Base-by-base conservation (phyloP, 1,139 yeast genomes). In the Suhomyces wounanorum region DNA sequence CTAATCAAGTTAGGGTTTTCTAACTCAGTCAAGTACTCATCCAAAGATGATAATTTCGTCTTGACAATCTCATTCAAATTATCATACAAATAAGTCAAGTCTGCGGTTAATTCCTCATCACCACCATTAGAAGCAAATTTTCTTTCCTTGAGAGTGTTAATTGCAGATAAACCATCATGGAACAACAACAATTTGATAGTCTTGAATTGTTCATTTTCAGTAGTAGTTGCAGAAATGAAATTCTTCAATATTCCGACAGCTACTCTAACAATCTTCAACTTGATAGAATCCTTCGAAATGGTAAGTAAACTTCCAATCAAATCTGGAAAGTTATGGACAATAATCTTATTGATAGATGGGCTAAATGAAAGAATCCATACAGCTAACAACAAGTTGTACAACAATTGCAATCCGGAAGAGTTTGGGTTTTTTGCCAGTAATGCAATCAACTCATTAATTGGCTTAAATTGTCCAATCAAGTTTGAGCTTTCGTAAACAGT, bases 331-430 rank as follows among this genome's bases (percentile, higher is more conserved):
- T 83, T 71, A 47, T 83, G 81, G 43, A 84, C 75, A 51, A 90
- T 68, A 33, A 77, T 77, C 52, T 69, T 64, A 50, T 87, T 81
- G 42, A 87, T 81, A 43, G 70, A 65, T 11, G 72, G 68, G 64
- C 82, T 87, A 70, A 92, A 94, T 2, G 96, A 84, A 56, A 91
- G 76, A 43, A 91, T 77, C 99, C 99, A 94, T 47, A 89, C 75
- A 26, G 86, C 79, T 63, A 94, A 78, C 57, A 94, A 78, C 2
- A 87, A 78, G 64, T 89, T 82, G 71, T 94, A 94, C 64, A 88
- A 91, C 59, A 90, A 79, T 73, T 95, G 99, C 55, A 94, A 81
- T 52, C 85, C 87, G 35, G 85, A 77, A 44, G 80, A 76, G 53
- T 84, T 77, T 45, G 82, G 72, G 45, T 64, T 68, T 45, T 64